Evolutionary conservation across 768 basidiomycete genomes (phyloP).

Genomic region (Phaeolepiota aurea): DNA sequence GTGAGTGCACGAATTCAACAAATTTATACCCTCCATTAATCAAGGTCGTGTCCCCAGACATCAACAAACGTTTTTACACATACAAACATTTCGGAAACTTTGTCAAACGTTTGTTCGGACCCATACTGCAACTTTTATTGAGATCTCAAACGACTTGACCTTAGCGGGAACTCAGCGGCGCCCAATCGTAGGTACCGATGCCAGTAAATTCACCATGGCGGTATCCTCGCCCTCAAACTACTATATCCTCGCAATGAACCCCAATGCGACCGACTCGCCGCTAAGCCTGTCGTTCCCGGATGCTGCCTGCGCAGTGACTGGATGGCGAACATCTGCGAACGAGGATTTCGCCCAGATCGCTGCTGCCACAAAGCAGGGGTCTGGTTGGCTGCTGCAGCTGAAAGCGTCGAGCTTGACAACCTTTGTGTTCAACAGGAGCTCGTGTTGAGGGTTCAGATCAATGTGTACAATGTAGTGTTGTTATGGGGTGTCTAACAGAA

Average conservation of each 20-base stretch:
- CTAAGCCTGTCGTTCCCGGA: slow-evolving; percentile 25
- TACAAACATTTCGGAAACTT: slow-evolving; percentile 33
- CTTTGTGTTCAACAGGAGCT: slow-evolving; percentile 19
- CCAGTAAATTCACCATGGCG: slow-evolving; percentile 21
- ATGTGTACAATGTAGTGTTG: too few relatives aligned
- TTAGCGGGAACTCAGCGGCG: slow-evolving; percentile 28
- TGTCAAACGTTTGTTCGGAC: slow-evolving; percentile 22
- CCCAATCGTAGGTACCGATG: slow-evolving; percentile 22
- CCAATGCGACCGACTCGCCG: slow-evolving; percentile 16
- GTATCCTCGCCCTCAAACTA: slow-evolving; percentile 19
- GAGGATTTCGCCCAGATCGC: slow-evolving; percentile 25
- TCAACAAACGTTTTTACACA: slow-evolving; percentile 30
- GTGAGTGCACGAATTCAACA: slow-evolving; percentile 11
- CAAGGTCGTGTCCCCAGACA: slow-evolving; percentile 12
- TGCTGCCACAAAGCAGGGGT: slow-evolving; percentile 15
- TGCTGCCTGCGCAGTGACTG: slow-evolving; percentile 17
- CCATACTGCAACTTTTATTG: not conserved
- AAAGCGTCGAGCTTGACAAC: slow-evolving; percentile 26
- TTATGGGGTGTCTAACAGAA: too few relatives aligned
- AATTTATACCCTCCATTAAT: not conserved
- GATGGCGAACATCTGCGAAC: slow-evolving; percentile 20
- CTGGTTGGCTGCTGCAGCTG: slow-evolving; percentile 19
- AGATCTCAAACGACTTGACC: not conserved
- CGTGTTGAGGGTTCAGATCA: too few relatives aligned
- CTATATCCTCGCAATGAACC: slow-evolving; percentile 26